Evolutionary conservation across 2,329 filamentous ascomycete species (phyloP).

Genomic region (Fusarium pseudoanthophilum): DNA sequence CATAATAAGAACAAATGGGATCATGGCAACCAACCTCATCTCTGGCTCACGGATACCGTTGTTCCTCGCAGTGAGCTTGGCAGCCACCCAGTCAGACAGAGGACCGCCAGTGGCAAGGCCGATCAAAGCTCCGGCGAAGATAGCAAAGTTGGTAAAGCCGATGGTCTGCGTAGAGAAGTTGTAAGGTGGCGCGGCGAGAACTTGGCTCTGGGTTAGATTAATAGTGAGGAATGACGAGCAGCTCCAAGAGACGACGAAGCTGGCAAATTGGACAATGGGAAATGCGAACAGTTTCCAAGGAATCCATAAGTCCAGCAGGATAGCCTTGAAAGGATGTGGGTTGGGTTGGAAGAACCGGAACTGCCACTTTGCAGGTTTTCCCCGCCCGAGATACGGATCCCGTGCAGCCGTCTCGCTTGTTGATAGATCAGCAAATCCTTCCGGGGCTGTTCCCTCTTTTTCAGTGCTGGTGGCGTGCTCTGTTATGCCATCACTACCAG

Average conservation of each 20-base stretch:
- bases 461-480: neutral
- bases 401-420: neutral
- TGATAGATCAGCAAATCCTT: neutral
- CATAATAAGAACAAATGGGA: neutral
- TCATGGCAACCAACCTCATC: neutral
- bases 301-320: neutral
- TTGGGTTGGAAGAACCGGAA: neutral
- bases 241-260: neutral
- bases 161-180: slow-evolving; percentile 1
- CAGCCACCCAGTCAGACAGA: neutral
- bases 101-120: neutral
- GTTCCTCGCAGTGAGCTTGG: neutral
- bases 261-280: neutral
- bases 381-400: neutral
- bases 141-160: neutral
- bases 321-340: neutral
- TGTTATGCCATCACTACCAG: neutral
- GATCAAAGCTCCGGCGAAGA: neutral
- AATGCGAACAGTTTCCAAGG: neutral
- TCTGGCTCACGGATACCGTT: neutral
- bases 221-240: neutral
- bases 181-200: neutral
- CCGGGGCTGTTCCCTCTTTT: neutral
- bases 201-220: neutral
- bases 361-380: slow-evolving; percentile 1